Evolutionary conservation across 352 stramenopile species (phyloP).

Genomic region (Globisporangium orthogonon): DNA sequence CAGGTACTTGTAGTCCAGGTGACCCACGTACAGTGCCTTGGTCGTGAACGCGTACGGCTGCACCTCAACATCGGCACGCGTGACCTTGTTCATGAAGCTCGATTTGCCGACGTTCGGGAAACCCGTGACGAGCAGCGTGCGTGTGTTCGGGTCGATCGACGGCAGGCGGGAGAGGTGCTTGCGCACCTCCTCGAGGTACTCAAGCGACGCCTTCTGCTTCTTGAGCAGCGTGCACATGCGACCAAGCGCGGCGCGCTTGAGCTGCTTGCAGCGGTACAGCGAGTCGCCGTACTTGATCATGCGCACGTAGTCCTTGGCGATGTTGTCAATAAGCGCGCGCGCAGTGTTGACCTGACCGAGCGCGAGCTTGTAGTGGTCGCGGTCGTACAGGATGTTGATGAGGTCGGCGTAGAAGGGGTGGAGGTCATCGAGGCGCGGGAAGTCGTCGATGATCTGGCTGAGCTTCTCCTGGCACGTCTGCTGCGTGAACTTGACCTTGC

Average conservation of each 20-base stretch:
- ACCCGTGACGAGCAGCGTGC: constrained; percentile 97
- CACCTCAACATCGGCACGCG: constrained; percentile 98
- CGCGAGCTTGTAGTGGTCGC: constrained; percentile 99
- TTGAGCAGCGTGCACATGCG: constrained; percentile 99
- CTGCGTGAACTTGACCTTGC: constrained; percentile 99
- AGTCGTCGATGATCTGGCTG: constrained; percentile 96
- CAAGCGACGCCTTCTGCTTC: constrained; percentile 97
- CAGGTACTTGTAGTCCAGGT: constrained; percentile 99
- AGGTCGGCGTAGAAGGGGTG: constrained; percentile 99
- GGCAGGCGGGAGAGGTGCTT: constrained; percentile 99
- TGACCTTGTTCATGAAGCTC: constrained; percentile 99
- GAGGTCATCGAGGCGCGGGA: constrained; percentile 97
- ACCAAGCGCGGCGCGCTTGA: constrained; percentile 98
- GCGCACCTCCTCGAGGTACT: constrained; percentile 96
- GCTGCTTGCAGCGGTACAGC: constrained; percentile 99
- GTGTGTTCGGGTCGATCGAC: constrained; percentile 98
- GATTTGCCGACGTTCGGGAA: constrained; percentile 99
- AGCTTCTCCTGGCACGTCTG: constrained; percentile 98
- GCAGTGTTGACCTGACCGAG: constrained; percentile 99
- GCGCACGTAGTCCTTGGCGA: constrained; percentile 98
- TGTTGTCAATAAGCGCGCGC: constrained; percentile 95
- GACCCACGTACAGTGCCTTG: constrained; percentile 99
- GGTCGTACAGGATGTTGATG: constrained; percentile 99
- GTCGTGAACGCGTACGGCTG: constrained; percentile 99
- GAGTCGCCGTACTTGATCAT: constrained; percentile 99